Evolutionary conservation across 2,329 filamentous ascomycete genomes (phyloP).

Genomic region (Setomelanomma holmii): DNA sequence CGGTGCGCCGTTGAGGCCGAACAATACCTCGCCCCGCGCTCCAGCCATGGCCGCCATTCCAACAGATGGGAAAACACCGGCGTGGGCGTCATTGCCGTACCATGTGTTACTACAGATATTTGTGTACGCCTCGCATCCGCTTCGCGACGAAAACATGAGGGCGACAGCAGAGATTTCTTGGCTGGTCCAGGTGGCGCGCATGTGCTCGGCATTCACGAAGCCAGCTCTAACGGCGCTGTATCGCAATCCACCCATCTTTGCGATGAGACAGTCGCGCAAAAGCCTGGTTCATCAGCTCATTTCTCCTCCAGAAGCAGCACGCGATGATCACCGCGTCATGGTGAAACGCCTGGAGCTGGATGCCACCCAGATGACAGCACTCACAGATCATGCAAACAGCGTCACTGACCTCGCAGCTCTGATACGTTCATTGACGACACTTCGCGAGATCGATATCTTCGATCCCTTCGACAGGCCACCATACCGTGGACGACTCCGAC

Average conservation of each 20-base stretch:
- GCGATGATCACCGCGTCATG: constrained; percentile 72
- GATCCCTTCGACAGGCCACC: constrained; percentile 73
- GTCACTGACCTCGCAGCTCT: constrained; percentile 65
- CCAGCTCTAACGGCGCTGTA: constrained; percentile 78
- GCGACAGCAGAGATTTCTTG: constrained; percentile 60
- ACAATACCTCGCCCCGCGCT: constrained; percentile 9
- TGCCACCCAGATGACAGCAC: constrained; percentile 63
- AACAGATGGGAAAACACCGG: constrained; percentile 34
- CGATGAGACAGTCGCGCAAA: constrained; percentile 54
- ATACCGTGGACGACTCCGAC: constrained; percentile 64
- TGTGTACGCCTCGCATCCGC: constrained; percentile 67
- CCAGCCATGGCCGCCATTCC: constrained; percentile 21
- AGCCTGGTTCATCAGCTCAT: constrained; percentile 63
- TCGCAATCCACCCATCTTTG: constrained; percentile 69
- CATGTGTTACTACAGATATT: constrained; percentile 75
- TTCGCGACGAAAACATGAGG: constrained; percentile 57
- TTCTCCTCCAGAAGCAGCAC: constrained; percentile 47
- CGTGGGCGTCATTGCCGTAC: constrained; percentile 64
- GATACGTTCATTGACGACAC: constrained; percentile 68
- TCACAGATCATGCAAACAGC: constrained; percentile 60
- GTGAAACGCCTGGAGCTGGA: constrained; percentile 74
- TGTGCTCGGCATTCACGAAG: constrained; percentile 70
- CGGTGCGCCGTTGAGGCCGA: constrained; percentile 38
- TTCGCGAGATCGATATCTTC: constrained; percentile 74
- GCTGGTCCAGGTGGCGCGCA: constrained; percentile 68